Evolutionary conservation across 371 early-diverging fungal species (phyloP), one percentile per base, ranked within the genome.

Genomic region (Mucor sp.): DNA sequence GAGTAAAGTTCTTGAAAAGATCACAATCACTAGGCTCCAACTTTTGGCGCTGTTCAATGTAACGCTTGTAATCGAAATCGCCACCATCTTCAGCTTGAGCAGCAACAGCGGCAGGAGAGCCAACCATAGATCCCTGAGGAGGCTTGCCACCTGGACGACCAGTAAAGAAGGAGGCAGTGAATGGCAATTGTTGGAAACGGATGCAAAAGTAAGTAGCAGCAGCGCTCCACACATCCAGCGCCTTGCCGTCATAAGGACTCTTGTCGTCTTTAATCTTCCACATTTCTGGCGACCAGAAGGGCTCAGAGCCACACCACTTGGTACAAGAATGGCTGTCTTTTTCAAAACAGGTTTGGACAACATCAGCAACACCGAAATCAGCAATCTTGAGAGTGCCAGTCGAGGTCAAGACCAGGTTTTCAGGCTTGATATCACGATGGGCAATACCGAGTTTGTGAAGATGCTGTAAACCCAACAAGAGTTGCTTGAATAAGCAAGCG

Each of bases 291-390:
- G 97, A 92, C 80, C 95, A 95, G 77, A 95, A 97, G 4, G 95
- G 94, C 48, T 88, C 90, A 15, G 92, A 91, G 9, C 97, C 97
- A 69, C 94, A 94, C 71, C 93, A 82, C 21, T 95, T 94, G 53
- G 82, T 82, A 47, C 93, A 95, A 48, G 79, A 70, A 76, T 90
- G 91, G 32, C 86, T 67, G 50, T 77, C 72, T 55, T 78, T 82
- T 78, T 95, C 94, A 83, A 93, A 94, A 39, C 88, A 85, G 30
- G 87, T 87, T 64, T 93, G 84, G 77, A 97, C 95, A 3, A 97
- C 95, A 43, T 94, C 94, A 6, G 97, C 93, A 7, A 96, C 95
- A 25, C 98, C 97, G 89, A 98, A 99, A 81, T 99, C 99, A 21
- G 97, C 95, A 73, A 98, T 97, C 80, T 99, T 99, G 43, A 99